Conservation (phyloP, 805 yeast genomes). For the Metschnikowia lachancei region DNA sequence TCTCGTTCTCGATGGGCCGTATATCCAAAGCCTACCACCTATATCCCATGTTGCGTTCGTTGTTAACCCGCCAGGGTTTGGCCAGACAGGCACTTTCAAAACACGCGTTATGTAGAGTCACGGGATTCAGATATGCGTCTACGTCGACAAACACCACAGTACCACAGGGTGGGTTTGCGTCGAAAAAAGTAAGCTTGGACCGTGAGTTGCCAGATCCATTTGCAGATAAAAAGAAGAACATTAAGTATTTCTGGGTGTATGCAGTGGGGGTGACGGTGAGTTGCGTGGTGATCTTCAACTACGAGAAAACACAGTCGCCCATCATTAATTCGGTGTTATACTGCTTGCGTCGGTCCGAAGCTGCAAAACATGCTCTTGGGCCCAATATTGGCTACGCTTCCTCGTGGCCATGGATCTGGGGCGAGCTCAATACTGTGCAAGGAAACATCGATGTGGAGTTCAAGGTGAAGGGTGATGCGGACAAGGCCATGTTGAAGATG, state of each 20-base stretch:
- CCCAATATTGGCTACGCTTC: slow-evolving; percentile 70
- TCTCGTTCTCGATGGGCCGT: not conserved
- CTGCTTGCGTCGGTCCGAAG: slow-evolving; percentile 71
- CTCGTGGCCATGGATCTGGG: slow-evolving; percentile 85
- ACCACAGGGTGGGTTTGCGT: not conserved
- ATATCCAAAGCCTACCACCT: not conserved
- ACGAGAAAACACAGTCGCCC: slow-evolving; percentile 89
- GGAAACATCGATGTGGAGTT: slow-evolving; percentile 77
- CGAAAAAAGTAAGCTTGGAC: slow-evolving; percentile 55
- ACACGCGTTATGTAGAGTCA: not conserved
- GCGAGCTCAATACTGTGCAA: slow-evolving; percentile 76
- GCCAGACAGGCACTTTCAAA: not conserved
- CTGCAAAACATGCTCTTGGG: slow-evolving; percentile 66
- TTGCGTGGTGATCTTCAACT: slow-evolving; percentile 71
- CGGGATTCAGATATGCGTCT: slow-evolving; percentile 5
- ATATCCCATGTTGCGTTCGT: slow-evolving; percentile 1
- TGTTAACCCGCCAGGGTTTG: slow-evolving; percentile 1
- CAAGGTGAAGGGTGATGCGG: slow-evolving; percentile 64
- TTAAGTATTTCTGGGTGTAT: slow-evolving; percentile 50
- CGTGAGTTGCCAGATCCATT: slow-evolving; percentile 81
- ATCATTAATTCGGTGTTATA: slow-evolving; percentile 83
- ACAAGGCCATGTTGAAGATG: slow-evolving; percentile 54
- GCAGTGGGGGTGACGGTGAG: slow-evolving; percentile 39
- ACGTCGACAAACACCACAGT: not conserved
- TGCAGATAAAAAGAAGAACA: slow-evolving; percentile 49